Evolutionary conservation across 2,329 filamentous ascomycete genomes (phyloP).

Genomic region (Epichloe sp.): DNA sequence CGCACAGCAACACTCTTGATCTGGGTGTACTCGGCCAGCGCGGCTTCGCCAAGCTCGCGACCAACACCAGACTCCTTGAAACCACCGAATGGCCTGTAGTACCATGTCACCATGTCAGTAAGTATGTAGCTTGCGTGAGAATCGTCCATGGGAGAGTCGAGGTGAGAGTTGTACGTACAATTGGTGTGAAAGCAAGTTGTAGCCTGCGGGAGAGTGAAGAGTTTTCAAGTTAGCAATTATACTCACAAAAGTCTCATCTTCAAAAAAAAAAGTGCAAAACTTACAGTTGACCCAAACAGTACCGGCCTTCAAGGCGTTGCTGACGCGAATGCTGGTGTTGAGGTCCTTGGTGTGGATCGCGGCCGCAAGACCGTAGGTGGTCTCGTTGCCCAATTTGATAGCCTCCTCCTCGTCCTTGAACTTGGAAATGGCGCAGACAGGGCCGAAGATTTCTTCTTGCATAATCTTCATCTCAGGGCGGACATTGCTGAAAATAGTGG

Average conservation of each 20-base stretch:
- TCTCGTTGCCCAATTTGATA: constrained; percentile 61
- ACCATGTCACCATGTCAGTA: constrained; percentile 1
- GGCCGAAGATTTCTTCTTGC: constrained; percentile 86
- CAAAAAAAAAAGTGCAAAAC: not conserved
- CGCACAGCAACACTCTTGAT: constrained; percentile 51
- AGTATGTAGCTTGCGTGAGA: not conserved
- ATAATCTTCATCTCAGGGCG: constrained; percentile 78
- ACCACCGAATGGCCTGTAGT: constrained; percentile 53
- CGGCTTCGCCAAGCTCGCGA: constrained; percentile 59
- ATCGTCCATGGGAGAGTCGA: not conserved
- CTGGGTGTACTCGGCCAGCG: constrained; percentile 54
- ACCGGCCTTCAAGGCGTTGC: constrained; percentile 61
- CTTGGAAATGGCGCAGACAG: constrained; percentile 73
- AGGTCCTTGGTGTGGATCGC: constrained; percentile 73
- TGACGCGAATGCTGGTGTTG: constrained; percentile 69
- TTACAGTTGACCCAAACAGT: constrained; percentile 43
- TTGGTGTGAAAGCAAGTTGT: constrained; percentile 41
- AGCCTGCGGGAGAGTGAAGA: constrained; percentile 17
- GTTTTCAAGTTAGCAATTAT: not conserved
- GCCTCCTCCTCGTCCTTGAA: constrained; percentile 74
- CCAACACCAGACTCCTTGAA: constrained; percentile 71
- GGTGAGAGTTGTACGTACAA: not conserved
- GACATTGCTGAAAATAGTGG: constrained; percentile 80
- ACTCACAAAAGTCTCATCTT: not conserved
- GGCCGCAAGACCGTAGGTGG: constrained; percentile 68